Base-by-base conservation (phyloP, 768 basidiomycete genomes). In the Asterophora parasitica region DNA sequence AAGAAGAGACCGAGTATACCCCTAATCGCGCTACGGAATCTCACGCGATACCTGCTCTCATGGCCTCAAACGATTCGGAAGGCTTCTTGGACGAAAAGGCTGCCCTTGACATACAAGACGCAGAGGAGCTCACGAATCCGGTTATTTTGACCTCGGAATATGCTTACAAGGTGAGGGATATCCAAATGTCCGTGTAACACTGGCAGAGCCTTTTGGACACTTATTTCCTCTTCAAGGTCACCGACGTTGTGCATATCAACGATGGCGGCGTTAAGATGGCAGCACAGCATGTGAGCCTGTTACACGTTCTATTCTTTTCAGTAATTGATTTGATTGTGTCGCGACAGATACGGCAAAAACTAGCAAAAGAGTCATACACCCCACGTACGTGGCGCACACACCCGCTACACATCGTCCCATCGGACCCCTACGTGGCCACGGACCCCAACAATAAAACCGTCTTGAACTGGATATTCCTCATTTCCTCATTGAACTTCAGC, bases 401-500 rank as follows among this genome's bases (percentile, higher is more conserved):
- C 50, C 76, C 76, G 0, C 69, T 92, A 32, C 91, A 93, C 59
- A 73, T 91, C 31, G 76, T 78, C 56, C 86, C 91, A 7, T 69
- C 78, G 0, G 82, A 86, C 53, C 80, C 81, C 0, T 81, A 82
- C 64, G 66, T 74, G 50, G 61, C 76, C 7, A 57, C 66, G 10
- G 65, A 83, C 45, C 76, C 81, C 7, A 64, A 72, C 49, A 86
- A 81, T 32, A 77, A 70, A 60, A 65, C 70, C 34, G 77, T 75
- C 39, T 69, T 93, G 23, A 71, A 92, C 66, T 94, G 91, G 91
- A 84, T 94, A 49, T 93, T 94, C 65, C 77, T 89, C 51, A 83
- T 94, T 34, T 92, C 86, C 2, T 77, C 83, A 12, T 76, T 91
- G 42, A 95, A 92, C 64, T 95, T 90, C 65, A 88, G 78, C 58